Conservation (phyloP, 495 filamentous ascomycete genomes). For the Penicillium arizonense region DNA sequence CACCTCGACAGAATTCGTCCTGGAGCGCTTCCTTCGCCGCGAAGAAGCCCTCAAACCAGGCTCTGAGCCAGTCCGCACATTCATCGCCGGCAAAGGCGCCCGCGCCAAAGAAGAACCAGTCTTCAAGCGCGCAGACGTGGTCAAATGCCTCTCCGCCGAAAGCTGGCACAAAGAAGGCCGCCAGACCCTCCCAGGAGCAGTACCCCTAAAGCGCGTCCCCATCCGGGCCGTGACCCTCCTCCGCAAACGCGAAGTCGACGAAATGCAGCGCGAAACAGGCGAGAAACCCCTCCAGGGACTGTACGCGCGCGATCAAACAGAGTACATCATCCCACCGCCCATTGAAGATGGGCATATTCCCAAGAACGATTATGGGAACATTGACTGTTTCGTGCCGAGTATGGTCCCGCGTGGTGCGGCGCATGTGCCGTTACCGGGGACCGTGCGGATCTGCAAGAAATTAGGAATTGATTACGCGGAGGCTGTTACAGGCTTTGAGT, state of each 20-base stretch:
- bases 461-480: constrained; percentile 89
- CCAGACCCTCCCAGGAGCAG: constrained; percentile 62
- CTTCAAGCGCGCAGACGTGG: constrained; percentile 75
- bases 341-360: constrained; percentile 88
- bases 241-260: constrained; percentile 86
- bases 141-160: constrained; percentile 84
- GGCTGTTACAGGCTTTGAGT: constrained; percentile 95
- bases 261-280: constrained; percentile 72
- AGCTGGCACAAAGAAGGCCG: constrained; percentile 98
- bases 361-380: constrained; percentile 94
- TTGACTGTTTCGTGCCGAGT: constrained; percentile 88
- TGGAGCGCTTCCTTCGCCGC: constrained; percentile 84
- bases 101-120: constrained; percentile 74
- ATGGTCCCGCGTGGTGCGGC: constrained; percentile 87
- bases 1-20: constrained; percentile 76
- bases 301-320: constrained; percentile 82
- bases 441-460: constrained; percentile 74
- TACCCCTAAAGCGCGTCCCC: constrained; percentile 82
- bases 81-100: constrained; percentile 66
- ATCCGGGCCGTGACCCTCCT: constrained; percentile 87
- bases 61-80: constrained; percentile 69
- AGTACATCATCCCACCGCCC: constrained; percentile 82
- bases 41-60: constrained; percentile 82
- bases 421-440: constrained; percentile 77
- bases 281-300: constrained; percentile 83